Conservation (phyloP, 495 filamentous ascomycete species). For the Penicillium antarcticum region DNA sequence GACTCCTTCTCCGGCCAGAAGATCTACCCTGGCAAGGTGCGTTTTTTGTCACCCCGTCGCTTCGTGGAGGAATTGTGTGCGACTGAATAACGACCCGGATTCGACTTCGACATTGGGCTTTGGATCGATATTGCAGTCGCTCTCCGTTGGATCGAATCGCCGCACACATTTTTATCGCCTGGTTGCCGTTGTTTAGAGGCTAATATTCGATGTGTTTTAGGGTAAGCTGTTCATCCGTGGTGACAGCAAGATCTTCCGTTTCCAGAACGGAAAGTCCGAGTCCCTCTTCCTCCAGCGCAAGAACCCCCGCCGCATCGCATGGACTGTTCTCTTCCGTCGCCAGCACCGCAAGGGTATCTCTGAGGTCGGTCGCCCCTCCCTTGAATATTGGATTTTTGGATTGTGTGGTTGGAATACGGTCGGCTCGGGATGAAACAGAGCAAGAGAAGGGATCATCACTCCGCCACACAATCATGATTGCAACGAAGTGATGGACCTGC, state of each 20-base stretch:
- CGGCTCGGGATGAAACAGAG: conserved; percentile 9
- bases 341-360: conserved; percentile 99
- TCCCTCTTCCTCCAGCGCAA: conserved; percentile 99
- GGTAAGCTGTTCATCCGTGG: conserved; percentile 98
- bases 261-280: conserved; percentile 99
- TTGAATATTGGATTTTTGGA: conserved; percentile 22
- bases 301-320: conserved; percentile 98
- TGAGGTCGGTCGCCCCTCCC: conserved; percentile 71
- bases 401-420: conserved; percentile 10
- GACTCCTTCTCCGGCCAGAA: conserved; percentile 95
- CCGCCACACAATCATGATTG: neutral
- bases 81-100: conserved; percentile 15
- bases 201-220: conserved; percentile 47
- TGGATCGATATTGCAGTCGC: conserved; percentile 5
- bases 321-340: conserved; percentile 95
- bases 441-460: conserved; percentile 16
- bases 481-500: conserved; percentile 1
- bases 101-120: conserved; percentile 15
- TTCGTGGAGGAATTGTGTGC: conserved; percentile 14
- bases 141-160: neutral
- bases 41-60: conserved; percentile 30
- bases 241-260: conserved; percentile 99
- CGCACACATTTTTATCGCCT: conserved; percentile 6
- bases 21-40: conserved; percentile 99
- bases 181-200: conserved; percentile 8